Base-by-base conservation (phyloP, 2,329 filamentous ascomycete species). In the Phyllosticta citriasiana region DNA sequence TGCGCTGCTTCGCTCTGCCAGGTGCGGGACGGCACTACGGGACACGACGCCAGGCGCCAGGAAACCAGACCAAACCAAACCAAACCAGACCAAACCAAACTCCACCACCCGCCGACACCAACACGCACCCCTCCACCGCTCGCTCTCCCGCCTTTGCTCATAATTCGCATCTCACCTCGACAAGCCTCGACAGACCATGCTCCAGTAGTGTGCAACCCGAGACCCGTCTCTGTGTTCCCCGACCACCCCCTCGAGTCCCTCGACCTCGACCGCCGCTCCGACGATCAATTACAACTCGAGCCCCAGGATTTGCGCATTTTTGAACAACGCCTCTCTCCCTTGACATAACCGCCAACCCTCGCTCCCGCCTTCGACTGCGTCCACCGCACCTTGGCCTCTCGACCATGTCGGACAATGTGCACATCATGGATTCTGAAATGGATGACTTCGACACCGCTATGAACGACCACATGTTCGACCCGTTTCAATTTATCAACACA, bases 391-490 rank as follows among this genome's bases (percentile, higher is more conserved):
- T 6, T 30, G 33, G n/a, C 35, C 53, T 55, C n/a, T 19, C 25
- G 22, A 16, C 59, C 22, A 61, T 61, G 60, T 51, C 55, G 16
- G 55, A 61, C 55, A 62, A 62, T 51, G 26, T 59, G 12, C 64
- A 60, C 61, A 62, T 64, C 56, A 60, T 65, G 56, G 65, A 64
- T 60, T 25, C 62, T 40, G 65, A 66, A 51, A 66, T 66, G 65
- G 58, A 63, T 25, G 62, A 64, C 59, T 59, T 65, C 51, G 57
- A 64, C 35, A 67, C 66, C 19, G 19, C 19, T 22, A 22, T 22
- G 19, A 22, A 22, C 63, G 66, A 69, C 54, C 63, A 67, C 25
- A 66, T 66, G 63, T 63, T 64, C 57, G 68, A 70, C 54, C 19
- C 19, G 19, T 22, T 22, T 22, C 19, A 22, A 22, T 61, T 50